phyloP scores from a whole-genome alignment of 129 eudicot genomes.

The Logfia minima region DNA sequence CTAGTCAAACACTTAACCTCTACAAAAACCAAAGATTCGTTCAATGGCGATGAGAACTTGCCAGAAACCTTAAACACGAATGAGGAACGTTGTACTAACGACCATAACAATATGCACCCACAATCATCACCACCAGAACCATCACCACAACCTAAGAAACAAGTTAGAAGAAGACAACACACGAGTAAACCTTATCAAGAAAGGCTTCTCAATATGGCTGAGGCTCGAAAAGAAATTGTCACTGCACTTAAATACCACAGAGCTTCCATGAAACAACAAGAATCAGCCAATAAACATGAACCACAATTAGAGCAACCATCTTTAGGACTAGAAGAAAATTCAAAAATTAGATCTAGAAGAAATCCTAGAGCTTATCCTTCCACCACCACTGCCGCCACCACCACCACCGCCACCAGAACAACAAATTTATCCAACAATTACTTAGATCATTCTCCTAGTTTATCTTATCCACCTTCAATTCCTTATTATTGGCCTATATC shows the following conservation, averaged over 20 bases:
- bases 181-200: slow-evolving; percentile 74
- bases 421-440: slow-evolving; percentile 1
- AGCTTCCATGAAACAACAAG: slow-evolving; percentile 73
- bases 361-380: slow-evolving; percentile 48
- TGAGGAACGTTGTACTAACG: slow-evolving; percentile 14
- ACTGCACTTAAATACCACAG: slow-evolving; percentile 87
- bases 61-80: slow-evolving; percentile 12
- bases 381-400: slow-evolving; percentile 20
- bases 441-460: slow-evolving; percentile 1
- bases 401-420: slow-evolving; percentile 16
- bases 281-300: slow-evolving; percentile 31
- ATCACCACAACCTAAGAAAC: slow-evolving; percentile 49
- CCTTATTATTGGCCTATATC: slow-evolving; percentile 45
- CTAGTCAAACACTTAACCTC: slow-evolving; percentile 74
- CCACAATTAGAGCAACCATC: slow-evolving; percentile 21
- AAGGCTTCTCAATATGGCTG: slow-evolving; percentile 82
- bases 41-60: slow-evolving; percentile 10
- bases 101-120: slow-evolving; percentile 24
- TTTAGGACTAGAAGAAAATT: slow-evolving; percentile 29
- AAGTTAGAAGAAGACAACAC: slow-evolving; percentile 75
- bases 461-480: slow-evolving; percentile 8
- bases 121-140: slow-evolving; percentile 32
- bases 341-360: not conserved
- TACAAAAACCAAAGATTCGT: slow-evolving; percentile 47
- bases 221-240: slow-evolving; percentile 75